phyloP scores from a whole-genome alignment of 1,139 yeast genomes.

The Protomyces macrosporus region DNA sequence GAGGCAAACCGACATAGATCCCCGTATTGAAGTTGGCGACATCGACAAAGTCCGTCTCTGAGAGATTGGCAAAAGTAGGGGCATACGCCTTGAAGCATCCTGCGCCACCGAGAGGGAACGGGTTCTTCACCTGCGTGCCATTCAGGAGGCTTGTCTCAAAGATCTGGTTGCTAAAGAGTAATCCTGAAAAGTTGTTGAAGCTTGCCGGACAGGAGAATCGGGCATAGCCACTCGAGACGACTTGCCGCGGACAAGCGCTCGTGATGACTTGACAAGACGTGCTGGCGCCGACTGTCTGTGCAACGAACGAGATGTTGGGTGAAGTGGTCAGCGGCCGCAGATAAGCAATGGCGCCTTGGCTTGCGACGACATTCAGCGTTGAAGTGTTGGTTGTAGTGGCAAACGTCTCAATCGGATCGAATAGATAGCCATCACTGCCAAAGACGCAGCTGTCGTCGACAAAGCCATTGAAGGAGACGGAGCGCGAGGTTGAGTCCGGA shows the following conservation, averaged over 20 bases:
- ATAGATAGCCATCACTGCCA: neutral
- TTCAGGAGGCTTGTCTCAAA: neutral
- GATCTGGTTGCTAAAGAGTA: conserved; percentile 1
- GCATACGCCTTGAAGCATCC: conserved; percentile 11
- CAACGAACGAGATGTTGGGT: neutral
- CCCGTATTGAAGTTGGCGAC: conserved; percentile 6
- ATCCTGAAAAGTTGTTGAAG: neutral
- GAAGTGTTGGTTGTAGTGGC: conserved; percentile 4
- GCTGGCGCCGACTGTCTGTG: neutral
- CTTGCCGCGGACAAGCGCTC: neutral
- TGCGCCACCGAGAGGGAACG: neutral
- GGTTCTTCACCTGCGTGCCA: neutral
- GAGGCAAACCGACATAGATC: conserved; percentile 2
- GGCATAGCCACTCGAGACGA: conserved; percentile 3
- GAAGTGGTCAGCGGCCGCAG: neutral
- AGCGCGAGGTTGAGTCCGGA: neutral
- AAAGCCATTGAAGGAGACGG: neutral
- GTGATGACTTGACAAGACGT: conserved; percentile 2
- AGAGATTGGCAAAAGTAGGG: neutral
- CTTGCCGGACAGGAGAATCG: neutral
- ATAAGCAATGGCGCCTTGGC: neutral
- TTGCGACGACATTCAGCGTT: neutral
- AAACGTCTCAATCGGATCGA: conserved; percentile 5
- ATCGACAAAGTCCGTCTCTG: conserved; percentile 1
- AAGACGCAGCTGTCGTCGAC: conserved; percentile 1